Evolutionary conservation across 2,329 filamentous ascomycete species (phyloP).

Genomic region (Calonectria hawksworthii): DNA sequence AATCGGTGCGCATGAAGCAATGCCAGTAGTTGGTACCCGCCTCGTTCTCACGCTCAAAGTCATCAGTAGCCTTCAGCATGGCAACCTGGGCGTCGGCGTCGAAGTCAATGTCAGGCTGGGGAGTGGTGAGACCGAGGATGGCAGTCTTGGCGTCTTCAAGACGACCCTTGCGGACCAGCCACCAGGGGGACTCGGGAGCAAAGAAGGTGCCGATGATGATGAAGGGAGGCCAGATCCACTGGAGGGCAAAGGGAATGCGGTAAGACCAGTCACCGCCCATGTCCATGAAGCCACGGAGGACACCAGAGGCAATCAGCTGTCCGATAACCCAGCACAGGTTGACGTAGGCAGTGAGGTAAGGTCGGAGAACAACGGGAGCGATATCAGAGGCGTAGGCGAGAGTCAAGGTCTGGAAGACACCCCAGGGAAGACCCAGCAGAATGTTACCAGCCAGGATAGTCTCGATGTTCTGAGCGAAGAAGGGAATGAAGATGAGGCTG

Average conservation of each 20-base stretch:
- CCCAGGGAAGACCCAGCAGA: conserved; percentile 69
- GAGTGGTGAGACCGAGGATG: conserved; percentile 43
- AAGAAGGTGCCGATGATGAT: conserved; percentile 58
- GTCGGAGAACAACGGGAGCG: conserved; percentile 69
- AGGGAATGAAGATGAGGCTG: conserved; percentile 71
- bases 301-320: conserved; percentile 59
- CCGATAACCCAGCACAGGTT: conserved; percentile 66
- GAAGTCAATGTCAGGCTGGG: conserved; percentile 33
- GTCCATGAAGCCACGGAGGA: conserved; percentile 57
- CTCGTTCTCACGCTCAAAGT: conserved; percentile 57
- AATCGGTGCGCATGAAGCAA: conserved; percentile 62
- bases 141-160: conserved; percentile 35
- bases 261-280: conserved; percentile 60
- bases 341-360: conserved; percentile 62
- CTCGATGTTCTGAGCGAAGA: conserved; percentile 69
- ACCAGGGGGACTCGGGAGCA: conserved; percentile 65
- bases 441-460: conserved; percentile 70
- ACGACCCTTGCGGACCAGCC: conserved; percentile 53
- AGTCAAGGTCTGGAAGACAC: conserved; percentile 65
- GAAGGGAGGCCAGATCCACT: conserved; percentile 63
- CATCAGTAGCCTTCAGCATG: conserved; percentile 54
- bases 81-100: conserved; percentile 41
- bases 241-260: conserved; percentile 62
- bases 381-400: conserved; percentile 77
- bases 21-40: conserved; percentile 60